A percentile compares a stretch with the other conserved stretches of the same genome.
Conservation (phyloP, 148 eudicot species). For the Beta vulgaris region DNA sequence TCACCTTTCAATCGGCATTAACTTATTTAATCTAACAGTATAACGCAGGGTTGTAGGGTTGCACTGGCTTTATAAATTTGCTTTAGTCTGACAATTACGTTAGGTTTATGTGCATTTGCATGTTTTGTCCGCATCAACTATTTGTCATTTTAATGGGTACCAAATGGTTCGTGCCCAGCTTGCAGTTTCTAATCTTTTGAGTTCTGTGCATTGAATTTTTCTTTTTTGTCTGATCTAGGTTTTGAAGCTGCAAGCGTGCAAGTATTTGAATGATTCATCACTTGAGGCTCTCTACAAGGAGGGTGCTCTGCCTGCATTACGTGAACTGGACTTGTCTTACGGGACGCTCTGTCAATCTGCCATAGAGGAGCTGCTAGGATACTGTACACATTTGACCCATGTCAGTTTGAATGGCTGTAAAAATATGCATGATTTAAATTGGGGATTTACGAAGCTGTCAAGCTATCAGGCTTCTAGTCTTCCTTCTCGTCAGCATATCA, state of each 20-base stretch:
- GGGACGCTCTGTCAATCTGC: slow-evolving; percentile 87
- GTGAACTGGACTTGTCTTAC: slow-evolving; percentile 88
- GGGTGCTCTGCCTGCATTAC: slow-evolving; percentile 76
- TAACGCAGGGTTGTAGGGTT: too few relatives aligned
- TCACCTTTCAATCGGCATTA: too few relatives aligned
- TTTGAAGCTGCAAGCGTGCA: slow-evolving; percentile 92
- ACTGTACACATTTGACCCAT: slow-evolving; percentile 78
- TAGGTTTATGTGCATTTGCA: too few relatives aligned
- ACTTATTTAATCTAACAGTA: too few relatives aligned
- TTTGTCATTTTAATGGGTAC: not conserved
- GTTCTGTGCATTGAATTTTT: not conserved
- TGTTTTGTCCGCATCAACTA: not conserved
- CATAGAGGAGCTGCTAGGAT: slow-evolving; percentile 82
- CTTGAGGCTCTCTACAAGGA: slow-evolving; percentile 79
- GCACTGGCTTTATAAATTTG: too few relatives aligned
- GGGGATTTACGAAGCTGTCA: slow-evolving; percentile 51
- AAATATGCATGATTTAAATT: slow-evolving; percentile 86
- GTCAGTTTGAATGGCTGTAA: slow-evolving; percentile 89
- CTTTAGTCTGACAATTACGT: too few relatives aligned
- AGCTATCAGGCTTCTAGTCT: slow-evolving; percentile 25
- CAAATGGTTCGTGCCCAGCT: not conserved
- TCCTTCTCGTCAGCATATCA: slow-evolving; percentile 22
- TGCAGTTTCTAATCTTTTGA: too few relatives aligned
- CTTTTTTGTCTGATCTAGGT: slow-evolving; percentile 38
- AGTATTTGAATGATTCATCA: slow-evolving; percentile 75